Percentiles rank a stretch among this genome's conserved stretches.
phyloP scores from a whole-genome alignment of 176 grass and related monocot species.

The Zizania latifolia region DNA sequence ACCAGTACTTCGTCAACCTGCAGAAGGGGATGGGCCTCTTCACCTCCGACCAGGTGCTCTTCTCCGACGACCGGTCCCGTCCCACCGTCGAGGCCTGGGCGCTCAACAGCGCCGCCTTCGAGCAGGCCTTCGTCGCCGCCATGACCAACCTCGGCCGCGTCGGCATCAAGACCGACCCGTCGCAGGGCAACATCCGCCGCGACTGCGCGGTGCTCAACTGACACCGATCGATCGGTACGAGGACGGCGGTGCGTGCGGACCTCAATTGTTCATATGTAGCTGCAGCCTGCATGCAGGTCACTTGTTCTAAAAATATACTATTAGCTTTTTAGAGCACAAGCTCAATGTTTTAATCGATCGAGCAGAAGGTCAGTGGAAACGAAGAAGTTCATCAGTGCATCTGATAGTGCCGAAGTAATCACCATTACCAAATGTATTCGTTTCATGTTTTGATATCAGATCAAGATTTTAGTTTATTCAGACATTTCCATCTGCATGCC shows the following conservation, averaged over 20 bases:
- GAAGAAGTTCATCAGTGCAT: not conserved
- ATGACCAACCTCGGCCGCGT: conserved; percentile 71
- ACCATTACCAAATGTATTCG: conserved; percentile 2
- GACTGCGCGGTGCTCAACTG: conserved; percentile 77
- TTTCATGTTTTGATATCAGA: not conserved
- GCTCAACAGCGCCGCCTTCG: conserved; percentile 40
- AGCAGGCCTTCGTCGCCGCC: conserved; percentile 54
- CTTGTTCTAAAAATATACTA: conserved; percentile 1
- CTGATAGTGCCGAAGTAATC: not conserved
- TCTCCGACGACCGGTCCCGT: conserved; percentile 47
- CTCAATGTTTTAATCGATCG: not conserved
- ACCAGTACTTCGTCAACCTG: conserved; percentile 87
- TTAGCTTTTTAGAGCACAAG: conserved; percentile 17
- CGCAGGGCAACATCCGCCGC: conserved; percentile 61
- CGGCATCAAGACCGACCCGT: conserved; percentile 68
- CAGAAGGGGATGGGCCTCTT: conserved; percentile 60
- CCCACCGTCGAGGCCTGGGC: conserved; percentile 62
- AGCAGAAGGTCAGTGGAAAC: not conserved
- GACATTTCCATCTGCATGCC: not conserved
- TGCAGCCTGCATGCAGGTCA: not conserved
- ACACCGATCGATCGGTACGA: not conserved
- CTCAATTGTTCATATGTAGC: conserved; percentile 7
- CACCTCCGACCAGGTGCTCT: conserved; percentile 83
- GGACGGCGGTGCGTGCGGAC: not conserved
- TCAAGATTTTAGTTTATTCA: not conserved